A percentile compares a stretch with the other conserved stretches of the same genome.
phyloP scores from a whole-genome alignment of 306 rosid species.

The Fragaria iinumae region DNA sequence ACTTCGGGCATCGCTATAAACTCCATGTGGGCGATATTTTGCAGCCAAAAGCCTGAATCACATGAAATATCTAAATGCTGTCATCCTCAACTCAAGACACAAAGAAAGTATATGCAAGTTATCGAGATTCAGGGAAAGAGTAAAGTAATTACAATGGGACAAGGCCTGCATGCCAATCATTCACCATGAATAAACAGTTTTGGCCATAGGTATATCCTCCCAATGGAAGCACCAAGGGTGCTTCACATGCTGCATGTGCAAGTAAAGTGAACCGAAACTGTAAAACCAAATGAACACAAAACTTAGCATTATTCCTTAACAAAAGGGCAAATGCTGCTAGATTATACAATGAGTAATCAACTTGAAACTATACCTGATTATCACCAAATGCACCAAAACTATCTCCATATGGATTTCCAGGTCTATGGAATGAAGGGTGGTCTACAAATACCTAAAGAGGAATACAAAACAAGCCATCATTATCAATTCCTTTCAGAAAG shows the following conservation, averaged over 20 bases:
- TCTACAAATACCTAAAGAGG: slow-evolving; percentile 73
- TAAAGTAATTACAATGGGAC: slow-evolving; percentile 61
- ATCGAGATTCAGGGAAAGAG: neutral
- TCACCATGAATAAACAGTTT: slow-evolving; percentile 64
- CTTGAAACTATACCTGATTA: slow-evolving; percentile 58
- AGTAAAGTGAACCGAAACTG: slow-evolving; percentile 98
- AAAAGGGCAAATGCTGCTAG: slow-evolving; percentile 12
- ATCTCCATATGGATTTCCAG: slow-evolving; percentile 90
- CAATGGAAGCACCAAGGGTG: slow-evolving; percentile 82
- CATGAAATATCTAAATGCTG: slow-evolving; percentile 20
- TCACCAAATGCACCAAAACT: slow-evolving; percentile 67
- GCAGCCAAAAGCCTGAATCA: slow-evolving; percentile 79
- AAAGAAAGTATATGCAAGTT: neutral
- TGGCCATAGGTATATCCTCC: slow-evolving; percentile 85
- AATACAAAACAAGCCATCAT: slow-evolving; percentile 20
- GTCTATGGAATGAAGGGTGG: slow-evolving; percentile 74
- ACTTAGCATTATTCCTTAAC: slow-evolving; percentile 36
- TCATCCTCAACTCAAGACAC: slow-evolving; percentile 22
- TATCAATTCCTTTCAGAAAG: neutral
- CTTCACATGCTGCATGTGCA: slow-evolving; percentile 93
- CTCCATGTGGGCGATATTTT: slow-evolving; percentile 79
- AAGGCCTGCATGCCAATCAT: slow-evolving; percentile 96
- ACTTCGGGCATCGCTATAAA: slow-evolving; percentile 79
- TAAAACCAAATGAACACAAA: slow-evolving; percentile 54
- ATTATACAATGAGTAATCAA: slow-evolving; percentile 14